A percentile compares a stretch with the other conserved stretches of the same genome.
These are phyloP conservation scores for Penicillium cosmopolitanum DNA, from an alignment of 495 filamentous ascomycete genomes.

Conservation along the genomic window DNA sequence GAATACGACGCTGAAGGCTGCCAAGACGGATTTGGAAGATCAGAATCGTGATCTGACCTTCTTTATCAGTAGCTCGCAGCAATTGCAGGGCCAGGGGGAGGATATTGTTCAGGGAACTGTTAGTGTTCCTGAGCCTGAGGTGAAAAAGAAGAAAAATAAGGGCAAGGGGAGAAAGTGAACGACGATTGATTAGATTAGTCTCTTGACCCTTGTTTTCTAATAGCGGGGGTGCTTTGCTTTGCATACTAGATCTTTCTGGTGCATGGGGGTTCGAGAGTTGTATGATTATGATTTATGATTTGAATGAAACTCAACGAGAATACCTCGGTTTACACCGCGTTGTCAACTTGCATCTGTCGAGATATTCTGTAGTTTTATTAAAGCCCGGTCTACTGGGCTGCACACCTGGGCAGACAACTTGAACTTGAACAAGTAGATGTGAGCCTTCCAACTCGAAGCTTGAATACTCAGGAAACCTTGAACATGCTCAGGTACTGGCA, in stretches of 20 bases:
- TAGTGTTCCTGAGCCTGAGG: conserved; percentile 53
- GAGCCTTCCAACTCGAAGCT: no score
- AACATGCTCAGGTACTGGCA: no score
- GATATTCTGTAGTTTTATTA: no score
- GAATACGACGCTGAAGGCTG: conserved; percentile 54
- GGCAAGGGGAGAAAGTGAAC: conserved; percentile 36
- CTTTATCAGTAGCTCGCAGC: conserved; percentile 83
- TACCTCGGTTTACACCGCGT: not conserved
- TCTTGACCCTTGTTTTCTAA: not conserved
- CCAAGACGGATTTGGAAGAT: conserved; percentile 70
- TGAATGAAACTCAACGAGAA: not conserved
- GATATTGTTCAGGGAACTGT: conserved; percentile 62
- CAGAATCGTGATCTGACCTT: conserved; percentile 89
- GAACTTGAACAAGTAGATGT: no score
- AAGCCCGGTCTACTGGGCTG: no score
- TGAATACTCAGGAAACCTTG: no score
- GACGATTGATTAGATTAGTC: not conserved
- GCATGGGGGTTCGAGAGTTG: not conserved
- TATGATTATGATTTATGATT: conserved; percentile 4
- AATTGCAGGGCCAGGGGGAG: conserved; percentile 70
- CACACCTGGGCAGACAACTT: no score
- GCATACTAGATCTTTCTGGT: not conserved
- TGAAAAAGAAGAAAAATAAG: conserved; percentile 60
- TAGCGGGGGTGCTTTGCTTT: not conserved
- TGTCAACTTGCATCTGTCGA: not conserved